Evolutionary conservation across 1,284 basidiomycete species (phyloP).

Genomic region (Sutorius eximius): DNA sequence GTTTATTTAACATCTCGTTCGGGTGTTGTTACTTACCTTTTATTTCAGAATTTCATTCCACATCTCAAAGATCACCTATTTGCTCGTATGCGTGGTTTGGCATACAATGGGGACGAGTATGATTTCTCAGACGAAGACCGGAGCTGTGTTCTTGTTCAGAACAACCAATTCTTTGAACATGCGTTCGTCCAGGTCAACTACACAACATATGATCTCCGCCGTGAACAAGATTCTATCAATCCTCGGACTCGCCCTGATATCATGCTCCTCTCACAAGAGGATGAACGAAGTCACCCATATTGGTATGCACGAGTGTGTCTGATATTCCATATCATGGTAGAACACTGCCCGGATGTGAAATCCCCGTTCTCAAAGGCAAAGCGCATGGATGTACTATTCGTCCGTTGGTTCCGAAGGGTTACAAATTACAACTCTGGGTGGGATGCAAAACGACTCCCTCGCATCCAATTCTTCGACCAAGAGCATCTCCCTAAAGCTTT

Average conservation of each 20-base stretch:
- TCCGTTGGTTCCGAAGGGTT: not conserved
- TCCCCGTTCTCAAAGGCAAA: not conserved
- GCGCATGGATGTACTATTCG: not conserved
- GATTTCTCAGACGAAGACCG: not conserved
- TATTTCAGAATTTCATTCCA: too few species aligned
- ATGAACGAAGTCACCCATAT: slow-evolving; percentile 26
- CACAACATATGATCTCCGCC: slow-evolving; percentile 32
- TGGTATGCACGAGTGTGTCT: slow-evolving; percentile 31
- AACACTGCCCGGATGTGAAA: not conserved
- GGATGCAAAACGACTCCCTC: not conserved
- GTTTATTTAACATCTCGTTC: too few species aligned
- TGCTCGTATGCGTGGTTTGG: too few species aligned
- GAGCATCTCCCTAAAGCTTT: not conserved
- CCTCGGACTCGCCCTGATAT: slow-evolving; percentile 3
- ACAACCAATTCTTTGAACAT: too few species aligned
- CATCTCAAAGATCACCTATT: too few species aligned
- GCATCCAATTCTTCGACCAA: not conserved
- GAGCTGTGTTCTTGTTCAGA: too few species aligned
- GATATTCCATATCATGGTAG: slow-evolving; percentile 25
- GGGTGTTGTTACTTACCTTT: too few species aligned
- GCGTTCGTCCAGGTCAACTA: slow-evolving; percentile 21
- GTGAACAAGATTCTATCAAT: slow-evolving; percentile 29
- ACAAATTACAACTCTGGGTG: not conserved
- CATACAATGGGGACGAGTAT: too few species aligned
- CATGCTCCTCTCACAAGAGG: slow-evolving; percentile 15